Evolutionary conservation across 2,329 filamentous ascomycete species (phyloP).

Genomic region (Talaromyces atroroseus): DNA sequence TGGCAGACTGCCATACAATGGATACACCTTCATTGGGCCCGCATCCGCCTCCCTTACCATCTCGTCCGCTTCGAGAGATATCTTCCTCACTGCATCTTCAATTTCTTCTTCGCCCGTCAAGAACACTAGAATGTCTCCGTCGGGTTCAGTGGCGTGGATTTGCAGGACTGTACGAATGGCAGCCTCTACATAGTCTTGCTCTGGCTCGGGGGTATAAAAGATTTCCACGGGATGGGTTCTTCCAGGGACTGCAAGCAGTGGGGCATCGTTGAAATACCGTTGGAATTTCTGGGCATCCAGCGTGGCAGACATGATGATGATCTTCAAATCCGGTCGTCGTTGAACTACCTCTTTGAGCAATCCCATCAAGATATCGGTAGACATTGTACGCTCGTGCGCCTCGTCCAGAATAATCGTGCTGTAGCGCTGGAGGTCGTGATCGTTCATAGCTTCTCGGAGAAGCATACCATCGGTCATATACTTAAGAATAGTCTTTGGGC

Average conservation of each 20-base stretch:
- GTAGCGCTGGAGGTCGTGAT: constrained; percentile 85
- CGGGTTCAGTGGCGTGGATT: constrained; percentile 86
- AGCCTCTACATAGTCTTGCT: constrained; percentile 94
- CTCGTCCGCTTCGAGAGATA: constrained; percentile 83
- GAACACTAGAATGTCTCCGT: constrained; percentile 91
- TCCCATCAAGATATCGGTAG: constrained; percentile 96
- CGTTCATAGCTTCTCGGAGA: constrained; percentile 91
- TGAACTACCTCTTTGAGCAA: constrained; percentile 83
- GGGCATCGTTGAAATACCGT: constrained; percentile 91
- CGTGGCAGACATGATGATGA: constrained; percentile 98
- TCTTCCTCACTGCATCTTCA: constrained; percentile 91
- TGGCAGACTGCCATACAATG: constrained; percentile 87
- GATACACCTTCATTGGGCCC: constrained; percentile 83
- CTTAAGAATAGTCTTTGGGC: constrained; percentile 84
- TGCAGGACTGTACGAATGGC: constrained; percentile 91
- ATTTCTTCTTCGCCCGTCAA: constrained; percentile 98
- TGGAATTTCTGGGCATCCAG: constrained; percentile 98
- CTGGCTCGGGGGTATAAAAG: constrained; percentile 94
- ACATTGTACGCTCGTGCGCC: constrained; percentile 93
- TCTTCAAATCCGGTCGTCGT: constrained; percentile 83
- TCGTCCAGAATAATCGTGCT: constrained; percentile 98
- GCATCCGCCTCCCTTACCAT: constrained; percentile 86
- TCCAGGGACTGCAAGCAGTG: constrained; percentile 86
- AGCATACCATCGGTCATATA: constrained; percentile 99
- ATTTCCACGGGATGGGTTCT: constrained; percentile 96